Conservation (phyloP, 2,329 filamentous ascomycete genomes). For the Clathrospora elynae region DNA sequence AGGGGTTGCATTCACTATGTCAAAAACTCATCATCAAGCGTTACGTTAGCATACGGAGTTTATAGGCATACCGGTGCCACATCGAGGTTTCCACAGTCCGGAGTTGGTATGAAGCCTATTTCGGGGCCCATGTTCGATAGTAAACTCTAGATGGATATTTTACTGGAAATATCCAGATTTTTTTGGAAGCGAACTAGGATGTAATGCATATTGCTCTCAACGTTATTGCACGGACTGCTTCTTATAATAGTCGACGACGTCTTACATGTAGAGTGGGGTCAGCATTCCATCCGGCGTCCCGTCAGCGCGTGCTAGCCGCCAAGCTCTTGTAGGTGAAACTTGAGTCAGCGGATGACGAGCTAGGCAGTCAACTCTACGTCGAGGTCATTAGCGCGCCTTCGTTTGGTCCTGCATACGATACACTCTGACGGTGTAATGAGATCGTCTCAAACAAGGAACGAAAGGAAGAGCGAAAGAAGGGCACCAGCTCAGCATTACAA, state of each 20-base stretch:
- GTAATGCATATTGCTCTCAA: no score
- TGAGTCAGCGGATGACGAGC: slow-evolving; percentile 1
- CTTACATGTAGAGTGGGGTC: neutral
- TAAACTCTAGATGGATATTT: no score
- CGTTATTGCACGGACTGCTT: no score
- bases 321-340: neutral
- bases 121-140: no score
- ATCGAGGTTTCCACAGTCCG: neutral
- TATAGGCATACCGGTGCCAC: neutral
- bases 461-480: no score
- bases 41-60: neutral
- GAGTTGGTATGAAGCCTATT: no score
- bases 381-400: neutral
- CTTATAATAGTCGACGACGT: no score
- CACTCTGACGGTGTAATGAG: neutral
- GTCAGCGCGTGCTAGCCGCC: slow-evolving; percentile 4
- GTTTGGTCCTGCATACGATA: no score
- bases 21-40: slow-evolving; percentile 1
- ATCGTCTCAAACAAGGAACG: no score
- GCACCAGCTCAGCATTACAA: neutral
- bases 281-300: neutral
- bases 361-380: neutral
- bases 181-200: no score
- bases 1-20: neutral
- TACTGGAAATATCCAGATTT: no score